phyloP scores from a whole-genome alignment of 1,139 yeast genomes.

The Hansenula anomala region DNA sequence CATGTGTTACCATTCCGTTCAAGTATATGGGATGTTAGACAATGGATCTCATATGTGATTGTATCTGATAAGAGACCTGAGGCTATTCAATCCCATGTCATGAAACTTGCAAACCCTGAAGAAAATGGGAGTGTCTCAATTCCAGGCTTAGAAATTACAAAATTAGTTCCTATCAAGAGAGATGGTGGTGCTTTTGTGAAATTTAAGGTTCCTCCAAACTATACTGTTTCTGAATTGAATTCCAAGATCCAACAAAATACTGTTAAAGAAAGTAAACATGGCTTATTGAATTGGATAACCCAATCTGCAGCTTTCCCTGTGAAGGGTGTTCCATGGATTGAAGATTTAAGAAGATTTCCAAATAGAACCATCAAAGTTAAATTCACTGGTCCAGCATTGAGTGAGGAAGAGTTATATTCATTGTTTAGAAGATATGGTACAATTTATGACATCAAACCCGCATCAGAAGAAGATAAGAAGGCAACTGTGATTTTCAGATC shows the following conservation, averaged over 20 bases:
- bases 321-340: slow-evolving; percentile 94
- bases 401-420: slow-evolving; percentile 82
- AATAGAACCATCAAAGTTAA: slow-evolving; percentile 56
- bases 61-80: slow-evolving; percentile 28
- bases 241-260: slow-evolving; percentile 47
- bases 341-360: slow-evolving; percentile 79
- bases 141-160: slow-evolving; percentile 36
- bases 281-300: slow-evolving; percentile 30
- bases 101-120: slow-evolving; percentile 35
- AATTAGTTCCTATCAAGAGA: slow-evolving; percentile 62
- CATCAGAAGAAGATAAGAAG: slow-evolving; percentile 30
- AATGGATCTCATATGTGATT: slow-evolving; percentile 30
- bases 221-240: slow-evolving; percentile 46
- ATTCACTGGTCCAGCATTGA: slow-evolving; percentile 69
- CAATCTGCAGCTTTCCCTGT: slow-evolving; percentile 62
- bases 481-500: slow-evolving; percentile 46
- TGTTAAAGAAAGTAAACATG: slow-evolving; percentile 24
- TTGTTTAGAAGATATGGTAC: slow-evolving; percentile 84
- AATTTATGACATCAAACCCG: slow-evolving; percentile 68
- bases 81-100: slow-evolving; percentile 31
- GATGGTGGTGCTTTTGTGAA: slow-evolving; percentile 95
- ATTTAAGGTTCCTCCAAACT: slow-evolving; percentile 52
- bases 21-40: slow-evolving; percentile 33
- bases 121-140: slow-evolving; percentile 29
- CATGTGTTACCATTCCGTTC: slow-evolving; percentile 43